Evolutionary conservation across 371 early-diverging fungal species (phyloP).

Genomic region (Haplosporangium sp.): DNA sequence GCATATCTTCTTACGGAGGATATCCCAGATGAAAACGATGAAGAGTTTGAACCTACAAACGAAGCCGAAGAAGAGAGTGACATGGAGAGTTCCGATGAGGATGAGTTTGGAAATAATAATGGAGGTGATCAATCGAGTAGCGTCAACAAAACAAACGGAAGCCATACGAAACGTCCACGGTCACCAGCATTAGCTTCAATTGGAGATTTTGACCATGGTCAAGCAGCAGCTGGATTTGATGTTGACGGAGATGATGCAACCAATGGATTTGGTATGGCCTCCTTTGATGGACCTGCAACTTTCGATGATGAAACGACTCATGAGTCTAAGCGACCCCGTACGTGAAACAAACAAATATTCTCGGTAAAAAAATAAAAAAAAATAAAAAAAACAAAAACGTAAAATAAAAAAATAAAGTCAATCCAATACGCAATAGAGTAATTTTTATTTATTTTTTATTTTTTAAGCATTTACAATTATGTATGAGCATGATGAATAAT

Average conservation of each 20-base stretch:
- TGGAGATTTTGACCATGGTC: conserved; percentile 33
- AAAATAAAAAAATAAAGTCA: no score
- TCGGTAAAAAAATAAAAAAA: neutral
- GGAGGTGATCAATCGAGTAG: neutral
- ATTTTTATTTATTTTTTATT: no score
- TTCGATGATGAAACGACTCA: conserved; percentile 50
- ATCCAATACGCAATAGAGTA: no score
- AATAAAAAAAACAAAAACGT: conserved; percentile 8
- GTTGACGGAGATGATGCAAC: conserved; percentile 32
- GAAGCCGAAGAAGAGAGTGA: conserved; percentile 49
- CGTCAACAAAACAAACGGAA: conserved; percentile 2
- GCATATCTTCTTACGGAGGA: conserved; percentile 37
- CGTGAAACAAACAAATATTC: conserved; percentile 9
- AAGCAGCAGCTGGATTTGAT: conserved; percentile 28
- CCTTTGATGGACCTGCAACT: conserved; percentile 50
- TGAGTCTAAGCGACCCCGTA: conserved; percentile 46
- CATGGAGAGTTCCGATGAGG: conserved; percentile 52
- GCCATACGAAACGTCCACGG: conserved; percentile 37
- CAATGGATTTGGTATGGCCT: conserved; percentile 46
- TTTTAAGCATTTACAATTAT: no score
- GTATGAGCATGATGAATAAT: no score
- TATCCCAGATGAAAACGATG: conserved; percentile 46
- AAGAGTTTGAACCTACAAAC: conserved; percentile 47
- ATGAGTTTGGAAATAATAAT: conserved; percentile 23
- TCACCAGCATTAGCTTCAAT: conserved; percentile 18